Evolutionary conservation across 345 rosid genomes (phyloP).

Genomic region (Aegle marmelos): DNA sequence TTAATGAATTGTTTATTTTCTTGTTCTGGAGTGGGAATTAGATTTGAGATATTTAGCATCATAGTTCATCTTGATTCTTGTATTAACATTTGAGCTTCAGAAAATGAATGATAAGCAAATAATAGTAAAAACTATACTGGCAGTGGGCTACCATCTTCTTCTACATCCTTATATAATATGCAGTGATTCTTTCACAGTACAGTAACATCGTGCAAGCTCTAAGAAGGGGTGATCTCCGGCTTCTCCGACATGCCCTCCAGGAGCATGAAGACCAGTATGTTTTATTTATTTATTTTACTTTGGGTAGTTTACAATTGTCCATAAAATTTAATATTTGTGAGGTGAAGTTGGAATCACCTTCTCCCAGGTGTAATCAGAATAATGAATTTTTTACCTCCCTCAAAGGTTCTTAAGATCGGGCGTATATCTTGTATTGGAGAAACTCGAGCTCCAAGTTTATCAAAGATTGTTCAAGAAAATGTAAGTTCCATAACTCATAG

Average conservation of each 20-base stretch:
- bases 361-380: neutral
- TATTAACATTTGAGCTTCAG: neutral
- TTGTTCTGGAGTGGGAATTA: neutral
- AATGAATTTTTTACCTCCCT: neutral
- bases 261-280: constrained; percentile 82
- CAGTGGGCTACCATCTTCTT: neutral
- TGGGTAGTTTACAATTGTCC: neutral
- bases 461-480: constrained; percentile 92
- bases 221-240: constrained; percentile 81
- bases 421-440: constrained; percentile 91
- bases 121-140: neutral
- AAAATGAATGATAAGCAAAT: neutral
- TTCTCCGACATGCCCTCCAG: constrained; percentile 81
- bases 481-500: constrained; percentile 35
- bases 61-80: neutral
- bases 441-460: constrained; percentile 97
- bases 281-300: constrained; percentile 5
- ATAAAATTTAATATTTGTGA: neutral
- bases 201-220: constrained; percentile 65
- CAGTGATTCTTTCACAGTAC: constrained; percentile 49
- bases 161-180: constrained; percentile 12
- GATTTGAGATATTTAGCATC: neutral
- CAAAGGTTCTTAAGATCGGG: constrained; percentile 89
- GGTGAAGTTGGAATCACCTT: neutral
- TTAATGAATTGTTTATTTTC: neutral